Base-by-base conservation (phyloP, 148 eudicot species). In the Mesembryanthemum crystallinum region DNA sequence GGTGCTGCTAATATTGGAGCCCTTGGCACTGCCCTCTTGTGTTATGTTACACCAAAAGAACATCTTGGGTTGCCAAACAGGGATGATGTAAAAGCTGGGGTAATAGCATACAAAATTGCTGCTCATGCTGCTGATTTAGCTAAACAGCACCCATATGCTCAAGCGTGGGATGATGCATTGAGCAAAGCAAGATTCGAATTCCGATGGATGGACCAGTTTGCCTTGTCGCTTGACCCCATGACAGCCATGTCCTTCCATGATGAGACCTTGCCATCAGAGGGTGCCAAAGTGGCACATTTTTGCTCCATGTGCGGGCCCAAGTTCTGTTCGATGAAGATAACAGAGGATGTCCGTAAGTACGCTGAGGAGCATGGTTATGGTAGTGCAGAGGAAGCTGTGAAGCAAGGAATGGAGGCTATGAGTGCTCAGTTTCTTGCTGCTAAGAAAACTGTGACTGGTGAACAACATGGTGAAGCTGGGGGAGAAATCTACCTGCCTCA, bases 251-350 rank as follows among this genome's bases (percentile, higher is more conserved):
- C 98, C 14, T 95, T 89, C 76, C 98, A 95, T 81, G 98, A 95
- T 55, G 98, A 95, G 75, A 92, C 97, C 24, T 76, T 95, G 70
- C 98, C 98, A 21, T 70, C 98, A 6, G 98, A 95, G 67, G 98
- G 98, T 49, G 98, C 98, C 12, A 95, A 95, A 77, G 98, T 95
- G 28, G 98, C 98, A 3, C 98, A 95, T 80, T 95, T 95, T 83
- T 95, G 98, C 85, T 95, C 98, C 5, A 95, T 95, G 98, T 95
- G 98, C 65, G 98, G 98, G 51, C 98, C 98, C 27, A 95, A 95
- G 83, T 95, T 95, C 69, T 95, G 98, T 68, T 95, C 98, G 1
- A 95, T 95, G 98, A 95, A 92, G 87, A 95, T 95, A 73, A 95
- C 98, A 0, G 97, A 95, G 78, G 98, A 95, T 72, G 97, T 95